These are phyloP conservation scores for Geotrichum klebahnii DNA, from an alignment of 1,139 yeast species.

Conservation along the genomic window DNA sequence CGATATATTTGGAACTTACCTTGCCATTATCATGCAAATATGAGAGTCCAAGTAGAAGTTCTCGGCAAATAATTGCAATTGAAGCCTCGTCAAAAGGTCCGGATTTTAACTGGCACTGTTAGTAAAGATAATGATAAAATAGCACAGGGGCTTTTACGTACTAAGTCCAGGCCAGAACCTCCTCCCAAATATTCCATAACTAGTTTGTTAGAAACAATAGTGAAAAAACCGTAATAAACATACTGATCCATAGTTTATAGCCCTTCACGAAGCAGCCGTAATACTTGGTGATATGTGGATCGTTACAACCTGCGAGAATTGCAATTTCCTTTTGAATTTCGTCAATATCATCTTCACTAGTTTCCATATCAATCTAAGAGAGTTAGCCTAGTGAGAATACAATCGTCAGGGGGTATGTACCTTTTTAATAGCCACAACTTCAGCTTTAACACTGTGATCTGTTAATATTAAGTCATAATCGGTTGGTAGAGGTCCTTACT, in stretches of 20 bases:
- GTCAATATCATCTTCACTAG: slow-evolving; percentile 66
- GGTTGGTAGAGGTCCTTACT: slow-evolving; percentile 23
- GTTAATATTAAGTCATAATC: not conserved
- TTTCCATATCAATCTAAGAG: slow-evolving; percentile 76
- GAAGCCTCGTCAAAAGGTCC: slow-evolving; percentile 55
- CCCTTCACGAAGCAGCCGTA: slow-evolving; percentile 79
- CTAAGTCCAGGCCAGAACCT: slow-evolving; percentile 66
- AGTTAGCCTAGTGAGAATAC: slow-evolving; percentile 1
- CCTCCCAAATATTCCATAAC: slow-evolving; percentile 72
- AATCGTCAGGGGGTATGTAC: slow-evolving; percentile 7
- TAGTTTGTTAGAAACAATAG: not conserved
- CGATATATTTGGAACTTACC: too few species aligned
- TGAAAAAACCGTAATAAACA: slow-evolving; percentile 24
- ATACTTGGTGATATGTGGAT: slow-evolving; percentile 66
- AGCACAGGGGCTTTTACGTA: slow-evolving; percentile 31
- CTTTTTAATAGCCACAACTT: slow-evolving; percentile 30
- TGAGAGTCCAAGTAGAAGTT: slow-evolving; percentile 62
- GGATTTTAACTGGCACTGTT: slow-evolving; percentile 42
- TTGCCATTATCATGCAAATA: slow-evolving; percentile 76
- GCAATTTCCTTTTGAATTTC: slow-evolving; percentile 79
- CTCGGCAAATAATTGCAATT: slow-evolving; percentile 55
- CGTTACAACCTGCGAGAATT: slow-evolving; percentile 68
- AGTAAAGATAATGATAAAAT: not conserved
- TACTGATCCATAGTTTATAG: slow-evolving; percentile 76
- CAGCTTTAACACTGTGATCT: slow-evolving; percentile 7